Conservation (phyloP, 148 eudicot species). For the Pouteria glomerata region DNA sequence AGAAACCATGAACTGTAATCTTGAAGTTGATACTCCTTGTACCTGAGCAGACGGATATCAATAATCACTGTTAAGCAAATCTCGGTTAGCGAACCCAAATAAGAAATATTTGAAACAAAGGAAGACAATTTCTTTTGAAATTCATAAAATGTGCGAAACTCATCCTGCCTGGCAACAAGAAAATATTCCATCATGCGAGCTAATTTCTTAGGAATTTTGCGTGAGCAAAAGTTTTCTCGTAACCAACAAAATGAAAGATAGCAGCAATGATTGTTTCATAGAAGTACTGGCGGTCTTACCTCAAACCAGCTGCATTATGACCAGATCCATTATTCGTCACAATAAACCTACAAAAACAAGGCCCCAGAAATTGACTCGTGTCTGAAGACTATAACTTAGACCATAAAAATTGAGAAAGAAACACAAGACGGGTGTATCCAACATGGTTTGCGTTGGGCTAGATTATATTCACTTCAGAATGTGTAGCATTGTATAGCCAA, state of each 20-base stretch:
- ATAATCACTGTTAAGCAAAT: background rate
- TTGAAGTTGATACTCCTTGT: constrained; percentile 83
- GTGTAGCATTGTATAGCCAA: no score
- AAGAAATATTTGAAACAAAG: background rate
- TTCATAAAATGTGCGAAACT: background rate
- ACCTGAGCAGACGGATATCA: constrained; percentile 40
- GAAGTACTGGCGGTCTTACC: constrained; percentile 39
- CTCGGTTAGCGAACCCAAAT: background rate
- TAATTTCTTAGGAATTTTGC: no score
- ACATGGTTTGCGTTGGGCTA: background rate
- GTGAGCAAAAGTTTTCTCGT: background rate
- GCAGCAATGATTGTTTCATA: background rate
- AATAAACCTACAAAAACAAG: constrained; percentile 57
- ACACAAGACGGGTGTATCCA: background rate
- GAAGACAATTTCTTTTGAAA: background rate
- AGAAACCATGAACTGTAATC: constrained; percentile 89
- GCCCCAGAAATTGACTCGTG: background rate
- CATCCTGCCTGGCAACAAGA: background rate
- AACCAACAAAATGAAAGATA: background rate
- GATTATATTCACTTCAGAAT: background rate
- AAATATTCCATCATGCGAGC: background rate
- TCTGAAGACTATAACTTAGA: background rate
- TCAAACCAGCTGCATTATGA: constrained; percentile 62
- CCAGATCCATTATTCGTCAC: constrained; percentile 88
- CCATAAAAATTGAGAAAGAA: no score